These are phyloP conservation scores for Pseudocercospora fijiensis DNA, from an alignment of 2,329 filamentous ascomycete species.

Conservation along the genomic window DNA sequence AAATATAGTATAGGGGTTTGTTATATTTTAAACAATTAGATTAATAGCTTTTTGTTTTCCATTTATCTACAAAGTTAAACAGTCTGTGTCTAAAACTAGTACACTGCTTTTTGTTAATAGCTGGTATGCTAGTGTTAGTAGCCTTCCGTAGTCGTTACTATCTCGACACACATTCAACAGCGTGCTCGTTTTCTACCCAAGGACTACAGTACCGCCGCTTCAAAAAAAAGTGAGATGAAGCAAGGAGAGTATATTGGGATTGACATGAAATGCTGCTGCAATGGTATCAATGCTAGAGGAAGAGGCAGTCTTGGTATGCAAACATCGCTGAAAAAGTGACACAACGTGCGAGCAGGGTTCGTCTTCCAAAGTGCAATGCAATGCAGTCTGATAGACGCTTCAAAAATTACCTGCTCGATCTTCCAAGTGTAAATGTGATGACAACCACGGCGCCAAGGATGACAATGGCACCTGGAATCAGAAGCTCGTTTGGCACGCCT, in stretches of 20 bases:
- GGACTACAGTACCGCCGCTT: too few species aligned
- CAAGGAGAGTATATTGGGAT: background rate
- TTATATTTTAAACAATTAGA: too few species aligned
- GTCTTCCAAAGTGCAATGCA: slow-evolving; percentile 3
- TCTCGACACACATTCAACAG: too few species aligned
- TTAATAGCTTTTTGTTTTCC: too few species aligned
- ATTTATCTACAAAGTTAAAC: too few species aligned
- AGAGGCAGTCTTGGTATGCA: slow-evolving; percentile 3
- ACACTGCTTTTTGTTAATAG: too few species aligned
- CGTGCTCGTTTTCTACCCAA: too few species aligned
- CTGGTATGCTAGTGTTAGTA: too few species aligned
- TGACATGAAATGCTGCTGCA: slow-evolving; percentile 11
- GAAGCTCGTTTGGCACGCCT: slow-evolving; percentile 88
- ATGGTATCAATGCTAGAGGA: slow-evolving; percentile 18
- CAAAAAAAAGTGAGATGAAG: background rate
- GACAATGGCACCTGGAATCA: slow-evolving; percentile 90
- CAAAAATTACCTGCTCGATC: slow-evolving; percentile 31
- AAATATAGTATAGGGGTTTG: too few species aligned
- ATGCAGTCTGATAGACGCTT: background rate
- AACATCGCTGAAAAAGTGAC: slow-evolving; percentile 11
- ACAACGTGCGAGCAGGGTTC: background rate
- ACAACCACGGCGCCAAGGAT: slow-evolving; percentile 93
- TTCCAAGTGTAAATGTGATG: slow-evolving; percentile 77
- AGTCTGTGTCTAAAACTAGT: too few species aligned
- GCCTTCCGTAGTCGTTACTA: too few species aligned